Percentiles rank a stretch among this genome's conserved stretches.
Conservation (phyloP, 495 filamentous ascomycete species). For the Collariella sp. region DNA sequence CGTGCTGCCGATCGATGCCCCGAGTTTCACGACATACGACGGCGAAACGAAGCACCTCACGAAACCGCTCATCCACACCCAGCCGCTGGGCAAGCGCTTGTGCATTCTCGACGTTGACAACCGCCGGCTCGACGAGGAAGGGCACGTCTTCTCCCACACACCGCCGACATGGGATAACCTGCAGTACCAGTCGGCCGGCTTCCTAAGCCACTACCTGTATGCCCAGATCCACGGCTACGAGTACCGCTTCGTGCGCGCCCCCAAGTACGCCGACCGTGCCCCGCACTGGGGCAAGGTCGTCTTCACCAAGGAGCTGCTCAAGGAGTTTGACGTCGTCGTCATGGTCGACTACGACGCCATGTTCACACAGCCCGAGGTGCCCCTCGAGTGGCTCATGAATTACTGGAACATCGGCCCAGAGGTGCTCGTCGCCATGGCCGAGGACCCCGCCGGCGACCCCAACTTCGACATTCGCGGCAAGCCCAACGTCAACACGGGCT, state of each 20-base stretch:
- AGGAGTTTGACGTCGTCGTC: conserved; percentile 40
- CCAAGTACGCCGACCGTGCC: conserved; percentile 26
- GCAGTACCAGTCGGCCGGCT: conserved; percentile 24
- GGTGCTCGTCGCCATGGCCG: conserved; percentile 39
- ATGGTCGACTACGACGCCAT: conserved; percentile 46
- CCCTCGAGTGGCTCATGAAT: conserved; percentile 48
- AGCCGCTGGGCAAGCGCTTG: conserved; percentile 28
- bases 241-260: conserved; percentile 41
- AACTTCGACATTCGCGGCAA: conserved; percentile 15
- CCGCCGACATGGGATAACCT: conserved; percentile 19
- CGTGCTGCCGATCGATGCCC: conserved; percentile 20
- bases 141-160: conserved; percentile 23
- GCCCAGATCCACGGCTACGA: conserved; percentile 47
- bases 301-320: conserved; percentile 37
- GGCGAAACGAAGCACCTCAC: conserved; percentile 21
- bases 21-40: conserved; percentile 19
- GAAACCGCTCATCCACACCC: conserved; percentile 15
- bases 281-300: conserved; percentile 45
- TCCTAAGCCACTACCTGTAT: conserved; percentile 37
- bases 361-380: conserved; percentile 40
- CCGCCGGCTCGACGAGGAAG: conserved; percentile 23
- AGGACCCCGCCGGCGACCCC: conserved; percentile 25
- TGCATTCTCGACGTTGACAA: conserved; percentile 38
- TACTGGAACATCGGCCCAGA: conserved; percentile 41
- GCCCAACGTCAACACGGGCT: conserved; percentile 25